These are phyloP conservation scores for Fusarium chuoi DNA, from an alignment of 2,329 filamentous ascomycete genomes.

Conservation along the genomic window DNA sequence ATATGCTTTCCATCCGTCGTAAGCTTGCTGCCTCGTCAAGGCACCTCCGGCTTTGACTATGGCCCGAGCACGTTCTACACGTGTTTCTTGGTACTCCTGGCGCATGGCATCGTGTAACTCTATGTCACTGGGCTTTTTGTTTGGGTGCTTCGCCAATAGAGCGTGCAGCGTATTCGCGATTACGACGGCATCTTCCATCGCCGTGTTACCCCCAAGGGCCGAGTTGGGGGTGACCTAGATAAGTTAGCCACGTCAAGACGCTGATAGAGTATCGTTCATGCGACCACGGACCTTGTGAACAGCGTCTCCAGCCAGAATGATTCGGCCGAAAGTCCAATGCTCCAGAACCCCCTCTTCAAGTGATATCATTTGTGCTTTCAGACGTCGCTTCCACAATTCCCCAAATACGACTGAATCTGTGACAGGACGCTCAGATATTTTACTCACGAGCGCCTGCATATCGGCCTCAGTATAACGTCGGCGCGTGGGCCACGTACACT, in stretches of 20 bases:
- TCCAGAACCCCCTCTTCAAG: neutral
- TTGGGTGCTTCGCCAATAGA: neutral
- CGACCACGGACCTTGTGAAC: neutral
- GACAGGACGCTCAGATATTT: neutral
- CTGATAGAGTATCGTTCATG: too few species aligned
- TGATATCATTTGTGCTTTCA: neutral
- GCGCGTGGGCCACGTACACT: neutral
- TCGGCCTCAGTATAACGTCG: neutral
- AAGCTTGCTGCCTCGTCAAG: neutral
- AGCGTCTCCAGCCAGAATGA: neutral
- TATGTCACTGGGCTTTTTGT: neutral
- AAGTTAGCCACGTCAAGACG: neutral
- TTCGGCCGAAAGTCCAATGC: neutral
- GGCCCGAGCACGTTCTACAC: neutral
- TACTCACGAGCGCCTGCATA: neutral
- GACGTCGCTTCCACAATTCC: neutral
- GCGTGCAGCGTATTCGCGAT: neutral
- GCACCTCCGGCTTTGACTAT: neutral
- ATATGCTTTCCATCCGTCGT: neutral
- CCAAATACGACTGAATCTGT: neutral
- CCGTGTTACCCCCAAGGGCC: neutral
- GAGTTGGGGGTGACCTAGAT: neutral
- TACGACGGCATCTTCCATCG: neutral
- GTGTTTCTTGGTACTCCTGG: neutral
- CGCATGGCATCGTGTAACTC: neutral